Evolutionary conservation across 73 alveolate genomes (phyloP), one percentile per base, ranked within the genome.

Genomic region (Tetrahymena borealis): DNA sequence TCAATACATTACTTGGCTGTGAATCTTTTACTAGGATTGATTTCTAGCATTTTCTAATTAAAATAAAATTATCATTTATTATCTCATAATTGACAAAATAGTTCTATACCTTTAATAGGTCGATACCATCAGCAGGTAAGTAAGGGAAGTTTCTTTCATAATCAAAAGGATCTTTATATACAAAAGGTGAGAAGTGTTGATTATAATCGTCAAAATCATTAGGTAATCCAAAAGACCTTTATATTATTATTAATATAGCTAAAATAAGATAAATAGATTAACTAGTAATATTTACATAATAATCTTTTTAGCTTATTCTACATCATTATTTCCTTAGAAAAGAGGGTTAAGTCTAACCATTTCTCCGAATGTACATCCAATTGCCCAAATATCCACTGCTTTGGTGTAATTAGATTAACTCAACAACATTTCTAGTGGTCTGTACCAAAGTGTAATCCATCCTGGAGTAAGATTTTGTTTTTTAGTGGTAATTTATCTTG

Each of bases 381-480:
- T 32, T 85, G 94, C 36, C 94, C 95, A 92, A 78, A 92, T 92
- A 40, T 92, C 95, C 5, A 92, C 95, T 32, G 97, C 97, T 13
- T 91, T 93, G 2, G 97, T 96, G 94, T 98, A 98, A 41, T 96
- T 94, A 31, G 94, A 97, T 18, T 92, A 94, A 11, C 99, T 99
- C 24, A 95, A 91, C 39, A 98, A 94, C 90, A 98, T 95, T 90
- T 98, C 99, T 1, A 99, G 99, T 11, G 99, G 98, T 33, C 99
- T 85, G 94, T 98, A 98, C 97, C 99, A 98, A 39, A 97, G 94
- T 33, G 99, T 98, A 20, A 97, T 98, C 85, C 85, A 60, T 13
- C 85, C 85, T 24, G 85, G 85, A 20, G 85, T 60, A 60, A 60
- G 31, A 60, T 32, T 60, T 9, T 60, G 31, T 9, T 35, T 60